phyloP scores from a whole-genome alignment of 2,329 filamentous ascomycete genomes.

The Nemania sp. region DNA sequence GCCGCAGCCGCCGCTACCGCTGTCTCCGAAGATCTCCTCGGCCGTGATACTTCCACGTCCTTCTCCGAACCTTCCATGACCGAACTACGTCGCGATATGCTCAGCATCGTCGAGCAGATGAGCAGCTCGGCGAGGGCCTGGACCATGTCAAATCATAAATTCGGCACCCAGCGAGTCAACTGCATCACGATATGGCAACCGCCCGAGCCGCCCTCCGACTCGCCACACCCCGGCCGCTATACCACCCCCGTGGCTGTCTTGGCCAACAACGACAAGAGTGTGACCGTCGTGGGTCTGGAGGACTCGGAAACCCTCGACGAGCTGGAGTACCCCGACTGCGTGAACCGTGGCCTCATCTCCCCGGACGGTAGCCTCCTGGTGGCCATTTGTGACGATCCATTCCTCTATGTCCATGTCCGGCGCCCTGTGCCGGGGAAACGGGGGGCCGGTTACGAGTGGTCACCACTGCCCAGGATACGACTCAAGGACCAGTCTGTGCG shows the following conservation, averaged over 20 bases:
- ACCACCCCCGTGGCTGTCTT: slow-evolving; percentile 67
- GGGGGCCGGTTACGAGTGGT: slow-evolving; percentile 54
- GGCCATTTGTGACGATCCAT: slow-evolving; percentile 85
- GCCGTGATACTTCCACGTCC: slow-evolving; percentile 29
- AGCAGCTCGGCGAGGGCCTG: slow-evolving; percentile 50
- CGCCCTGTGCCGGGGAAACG: slow-evolving; percentile 41
- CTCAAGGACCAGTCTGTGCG: slow-evolving; percentile 61
- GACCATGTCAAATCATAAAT: slow-evolving; percentile 56
- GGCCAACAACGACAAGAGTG: slow-evolving; percentile 89
- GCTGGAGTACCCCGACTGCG: slow-evolving; percentile 77
- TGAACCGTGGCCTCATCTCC: slow-evolving; percentile 94
- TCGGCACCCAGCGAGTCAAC: slow-evolving; percentile 66
- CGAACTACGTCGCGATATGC: slow-evolving; percentile 41
- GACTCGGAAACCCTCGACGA: slow-evolving; percentile 68
- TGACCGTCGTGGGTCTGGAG: slow-evolving; percentile 79
- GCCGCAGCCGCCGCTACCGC: slow-evolving; percentile 32
- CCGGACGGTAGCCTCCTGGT: slow-evolving; percentile 81
- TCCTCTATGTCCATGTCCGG: slow-evolving; percentile 79
- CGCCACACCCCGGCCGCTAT: slow-evolving; percentile 48
- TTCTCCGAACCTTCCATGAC: slow-evolving; percentile 41
- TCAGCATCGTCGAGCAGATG: slow-evolving; percentile 40
- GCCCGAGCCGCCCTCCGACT: slow-evolving; percentile 40
- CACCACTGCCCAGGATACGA: slow-evolving; percentile 54
- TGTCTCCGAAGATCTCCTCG: slow-evolving; percentile 42
- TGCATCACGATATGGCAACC: slow-evolving; percentile 69